Conservation (phyloP, 768 basidiomycete species). For the Cyathus striatus region DNA sequence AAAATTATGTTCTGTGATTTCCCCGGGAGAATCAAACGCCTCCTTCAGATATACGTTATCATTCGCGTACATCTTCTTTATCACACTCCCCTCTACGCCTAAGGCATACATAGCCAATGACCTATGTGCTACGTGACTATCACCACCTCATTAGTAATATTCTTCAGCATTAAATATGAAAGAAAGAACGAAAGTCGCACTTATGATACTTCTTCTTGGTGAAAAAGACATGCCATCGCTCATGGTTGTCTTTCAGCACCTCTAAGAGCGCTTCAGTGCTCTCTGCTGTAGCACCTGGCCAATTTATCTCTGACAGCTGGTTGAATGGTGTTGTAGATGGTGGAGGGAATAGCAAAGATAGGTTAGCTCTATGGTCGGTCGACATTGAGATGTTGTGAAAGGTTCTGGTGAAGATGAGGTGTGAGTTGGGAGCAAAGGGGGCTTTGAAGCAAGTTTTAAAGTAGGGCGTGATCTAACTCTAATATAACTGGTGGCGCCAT, state of each 20-base stretch:
- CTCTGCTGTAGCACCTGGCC: conserved; percentile 15
- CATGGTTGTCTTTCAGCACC: conserved; percentile 43
- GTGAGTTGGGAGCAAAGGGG: too few species aligned
- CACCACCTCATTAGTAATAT: too few species aligned
- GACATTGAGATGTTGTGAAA: too few species aligned
- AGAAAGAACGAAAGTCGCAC: conserved; percentile 18
- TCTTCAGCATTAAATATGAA: too few species aligned
- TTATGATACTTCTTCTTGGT: conserved; percentile 45
- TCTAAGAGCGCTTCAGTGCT: conserved; percentile 21
- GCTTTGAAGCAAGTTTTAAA: too few species aligned
- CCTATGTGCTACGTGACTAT: conserved; percentile 12
- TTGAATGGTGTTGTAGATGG: neutral
- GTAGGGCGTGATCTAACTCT: too few species aligned
- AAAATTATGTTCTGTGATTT: conserved; percentile 39
- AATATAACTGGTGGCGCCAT: too few species aligned
- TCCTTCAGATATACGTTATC: conserved; percentile 28
- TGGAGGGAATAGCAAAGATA: neutral
- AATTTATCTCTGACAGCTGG: conserved; percentile 1
- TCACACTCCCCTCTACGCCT: conserved; percentile 15
- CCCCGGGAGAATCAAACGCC: conserved; percentile 32
- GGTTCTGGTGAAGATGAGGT: too few species aligned
- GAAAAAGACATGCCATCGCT: conserved; percentile 43
- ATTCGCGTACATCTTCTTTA: conserved; percentile 26
- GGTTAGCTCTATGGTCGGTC: neutral
- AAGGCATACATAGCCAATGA: conserved; percentile 14